Evolutionary conservation across 192 early-diverging fungal species (phyloP).

Genomic region (Piromyces sp.): DNA sequence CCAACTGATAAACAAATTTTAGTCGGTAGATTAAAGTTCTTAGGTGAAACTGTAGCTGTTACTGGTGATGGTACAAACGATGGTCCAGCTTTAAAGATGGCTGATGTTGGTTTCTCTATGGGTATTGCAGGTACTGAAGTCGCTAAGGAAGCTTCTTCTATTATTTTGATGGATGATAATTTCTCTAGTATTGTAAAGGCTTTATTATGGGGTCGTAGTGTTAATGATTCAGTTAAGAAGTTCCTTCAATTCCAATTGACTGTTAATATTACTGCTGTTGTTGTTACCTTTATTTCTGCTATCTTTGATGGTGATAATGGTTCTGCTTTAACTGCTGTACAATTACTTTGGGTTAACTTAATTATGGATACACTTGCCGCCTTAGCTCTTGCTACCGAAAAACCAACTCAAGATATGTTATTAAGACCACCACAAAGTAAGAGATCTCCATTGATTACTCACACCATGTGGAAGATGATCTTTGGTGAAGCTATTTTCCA

Average conservation of each 20-base stretch:
- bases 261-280: conserved; percentile 82
- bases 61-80: conserved; percentile 99
- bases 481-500: conserved; percentile 81
- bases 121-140: conserved; percentile 98
- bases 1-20: conserved; percentile 94
- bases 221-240: conserved; percentile 94
- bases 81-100: conserved; percentile 73
- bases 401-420: conserved; percentile 67
- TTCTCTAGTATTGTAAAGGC: conserved; percentile 94
- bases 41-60: conserved; percentile 91
- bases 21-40: conserved; percentile 65
- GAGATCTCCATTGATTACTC: conserved; percentile 62
- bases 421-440: conserved; percentile 56
- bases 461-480: conserved; percentile 85
- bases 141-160: conserved; percentile 96
- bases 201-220: conserved; percentile 88
- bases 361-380: conserved; percentile 99
- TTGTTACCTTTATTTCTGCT: conserved; percentile 62
- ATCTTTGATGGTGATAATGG: conserved; percentile 39
- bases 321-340: conserved; percentile 85
- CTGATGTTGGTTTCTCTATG: conserved; percentile 98
- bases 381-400: conserved; percentile 90
- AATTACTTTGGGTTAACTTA: conserved; percentile 95
- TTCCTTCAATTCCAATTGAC: conserved; percentile 98
- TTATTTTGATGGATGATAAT: conserved; percentile 93